Conservation (phyloP, 2,329 filamentous ascomycete species). For the Emericellopsis cladophorae region DNA sequence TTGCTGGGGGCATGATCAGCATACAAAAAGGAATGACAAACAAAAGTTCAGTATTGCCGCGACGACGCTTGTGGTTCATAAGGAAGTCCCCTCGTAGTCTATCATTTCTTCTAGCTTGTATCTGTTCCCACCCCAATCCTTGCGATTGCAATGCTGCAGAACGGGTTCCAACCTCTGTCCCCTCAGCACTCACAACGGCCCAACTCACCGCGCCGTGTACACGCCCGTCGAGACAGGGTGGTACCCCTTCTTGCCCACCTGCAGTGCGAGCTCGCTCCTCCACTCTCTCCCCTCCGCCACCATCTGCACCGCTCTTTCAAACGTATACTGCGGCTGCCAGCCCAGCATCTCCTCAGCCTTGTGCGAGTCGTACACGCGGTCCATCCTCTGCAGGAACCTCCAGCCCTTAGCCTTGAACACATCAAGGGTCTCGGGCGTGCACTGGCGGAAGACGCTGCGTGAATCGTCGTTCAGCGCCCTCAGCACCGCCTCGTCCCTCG, state of each 20-base stretch:
- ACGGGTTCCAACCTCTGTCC: too few species aligned
- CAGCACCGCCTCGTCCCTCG: conserved; percentile 15
- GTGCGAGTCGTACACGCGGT: conserved; percentile 31
- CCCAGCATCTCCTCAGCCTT: conserved; percentile 25
- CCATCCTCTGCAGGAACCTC: conserved; percentile 22
- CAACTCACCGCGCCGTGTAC: conserved; percentile 18
- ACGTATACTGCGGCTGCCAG: conserved; percentile 28
- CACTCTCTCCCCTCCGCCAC: conserved; percentile 20
- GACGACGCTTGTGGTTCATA: too few species aligned
- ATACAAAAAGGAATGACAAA: too few species aligned
- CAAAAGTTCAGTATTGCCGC: too few species aligned
- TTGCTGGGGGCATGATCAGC: neutral
- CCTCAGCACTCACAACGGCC: too few species aligned
- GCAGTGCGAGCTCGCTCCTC: conserved; percentile 22
- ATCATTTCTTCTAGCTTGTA: neutral
- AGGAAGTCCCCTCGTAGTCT: too few species aligned
- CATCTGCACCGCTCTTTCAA: conserved; percentile 19
- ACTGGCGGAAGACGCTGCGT: conserved; percentile 13
- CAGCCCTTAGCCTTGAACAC: conserved; percentile 21
- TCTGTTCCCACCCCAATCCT: neutral
- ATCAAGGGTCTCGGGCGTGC: conserved; percentile 12
- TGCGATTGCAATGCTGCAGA: too few species aligned
- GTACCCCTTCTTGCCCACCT: conserved; percentile 30
- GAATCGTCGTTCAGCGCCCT: conserved; percentile 18
- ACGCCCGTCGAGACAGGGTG: conserved; percentile 27